Percentiles rank a stretch among this genome's conserved stretches.
These are phyloP conservation scores for Penicillium pulvis DNA, from an alignment of 495 filamentous ascomycete species.

Conservation along the genomic window DNA sequence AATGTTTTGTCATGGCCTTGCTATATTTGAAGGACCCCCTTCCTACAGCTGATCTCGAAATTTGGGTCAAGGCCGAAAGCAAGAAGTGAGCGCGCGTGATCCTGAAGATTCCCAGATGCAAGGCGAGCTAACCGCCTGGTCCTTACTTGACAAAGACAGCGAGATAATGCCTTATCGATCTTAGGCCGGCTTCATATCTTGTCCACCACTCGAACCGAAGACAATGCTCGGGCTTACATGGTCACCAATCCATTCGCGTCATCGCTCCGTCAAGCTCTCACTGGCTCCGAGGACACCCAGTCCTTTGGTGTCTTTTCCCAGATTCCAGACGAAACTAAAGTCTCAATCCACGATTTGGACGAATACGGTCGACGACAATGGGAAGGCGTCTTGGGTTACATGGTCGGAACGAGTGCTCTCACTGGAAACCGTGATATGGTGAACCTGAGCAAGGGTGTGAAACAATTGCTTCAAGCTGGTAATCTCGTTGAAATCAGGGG, in stretches of 20 bases:
- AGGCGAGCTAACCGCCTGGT: slow-evolving; percentile 7
- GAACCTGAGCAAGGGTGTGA: slow-evolving; percentile 76
- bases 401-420: slow-evolving; percentile 72
- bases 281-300: slow-evolving; percentile 78
- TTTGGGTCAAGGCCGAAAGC: slow-evolving; percentile 77
- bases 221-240: slow-evolving; percentile 64
- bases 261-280: slow-evolving; percentile 80
- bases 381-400: slow-evolving; percentile 94
- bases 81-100: slow-evolving; percentile 52
- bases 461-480: slow-evolving; percentile 74
- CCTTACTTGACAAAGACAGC: slow-evolving; percentile 52
- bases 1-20: slow-evolving; percentile 91
- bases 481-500: slow-evolving; percentile 72
- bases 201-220: slow-evolving; percentile 56
- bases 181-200: slow-evolving; percentile 84
- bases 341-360: slow-evolving; percentile 75
- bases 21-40: slow-evolving; percentile 83
- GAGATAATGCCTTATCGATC: slow-evolving; percentile 78
- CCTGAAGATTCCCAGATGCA: slow-evolving; percentile 2
- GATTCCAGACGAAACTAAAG: slow-evolving; percentile 54
- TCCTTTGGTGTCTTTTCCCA: slow-evolving; percentile 86
- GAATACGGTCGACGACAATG: slow-evolving; percentile 84
- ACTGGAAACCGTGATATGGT: slow-evolving; percentile 44
- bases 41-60: slow-evolving; percentile 71
- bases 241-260: slow-evolving; percentile 73